Conservation (phyloP, 495 filamentous ascomycete species). For the Rhypophila decipiens region DNA sequence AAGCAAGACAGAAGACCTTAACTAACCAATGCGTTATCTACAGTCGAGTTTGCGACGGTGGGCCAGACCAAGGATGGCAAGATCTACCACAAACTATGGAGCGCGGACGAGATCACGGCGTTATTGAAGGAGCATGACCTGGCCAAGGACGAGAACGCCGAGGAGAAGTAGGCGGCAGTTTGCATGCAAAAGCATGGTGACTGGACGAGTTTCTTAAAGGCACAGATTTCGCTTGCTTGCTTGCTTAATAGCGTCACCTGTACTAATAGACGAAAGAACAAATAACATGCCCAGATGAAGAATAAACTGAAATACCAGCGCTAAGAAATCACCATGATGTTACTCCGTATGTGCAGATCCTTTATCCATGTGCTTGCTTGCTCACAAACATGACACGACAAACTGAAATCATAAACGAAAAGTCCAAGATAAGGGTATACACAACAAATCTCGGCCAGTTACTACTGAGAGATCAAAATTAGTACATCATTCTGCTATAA, state of each 20-base stretch:
- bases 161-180: slow-evolving; percentile 43
- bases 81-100: slow-evolving; percentile 97
- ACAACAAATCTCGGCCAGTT: no score
- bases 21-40: slow-evolving; percentile 9
- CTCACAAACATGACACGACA: no score
- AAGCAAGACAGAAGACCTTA: neutral
- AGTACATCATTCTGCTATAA: no score
- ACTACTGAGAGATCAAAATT: no score
- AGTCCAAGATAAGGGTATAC: no score
- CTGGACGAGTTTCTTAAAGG: neutral
- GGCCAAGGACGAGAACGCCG: slow-evolving; percentile 77
- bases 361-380: no score
- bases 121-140: slow-evolving; percentile 92
- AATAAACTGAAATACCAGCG: neutral
- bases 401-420: neutral
- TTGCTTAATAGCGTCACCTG: slow-evolving; percentile 21
- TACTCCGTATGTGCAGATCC: neutral
- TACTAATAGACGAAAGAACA: slow-evolving; percentile 17
- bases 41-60: slow-evolving; percentile 98
- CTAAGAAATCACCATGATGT: neutral
- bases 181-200: neutral
- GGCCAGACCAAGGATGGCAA: slow-evolving; percentile 90
- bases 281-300: neutral
- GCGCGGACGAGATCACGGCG: slow-evolving; percentile 90
- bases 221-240: slow-evolving; percentile 4